phyloP scores from a whole-genome alignment of 805 yeast genomes.

The Metschnikowia colocasiae region DNA sequence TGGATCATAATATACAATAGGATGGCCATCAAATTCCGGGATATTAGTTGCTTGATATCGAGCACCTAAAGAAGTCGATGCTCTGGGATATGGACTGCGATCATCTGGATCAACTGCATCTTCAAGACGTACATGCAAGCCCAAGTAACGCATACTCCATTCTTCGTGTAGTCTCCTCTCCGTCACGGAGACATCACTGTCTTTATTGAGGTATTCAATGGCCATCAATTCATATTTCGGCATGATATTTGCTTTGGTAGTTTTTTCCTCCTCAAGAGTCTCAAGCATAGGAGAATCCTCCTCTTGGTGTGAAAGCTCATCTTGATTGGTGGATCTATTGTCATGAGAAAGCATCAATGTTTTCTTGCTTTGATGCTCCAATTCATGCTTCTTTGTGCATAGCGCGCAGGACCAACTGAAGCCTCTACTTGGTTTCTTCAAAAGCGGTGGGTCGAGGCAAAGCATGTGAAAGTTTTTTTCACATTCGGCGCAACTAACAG shows the following conservation, averaged over 20 bases:
- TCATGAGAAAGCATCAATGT: slow-evolving; percentile 41
- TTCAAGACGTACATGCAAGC: slow-evolving; percentile 68
- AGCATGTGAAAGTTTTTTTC: slow-evolving; percentile 67
- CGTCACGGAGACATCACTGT: slow-evolving; percentile 36
- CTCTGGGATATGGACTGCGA: slow-evolving; percentile 71
- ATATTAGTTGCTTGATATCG: slow-evolving; percentile 69
- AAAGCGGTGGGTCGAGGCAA: slow-evolving; percentile 82
- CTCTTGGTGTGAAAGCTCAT: slow-evolving; percentile 22
- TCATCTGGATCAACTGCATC: slow-evolving; percentile 77
- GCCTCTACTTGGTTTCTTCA: slow-evolving; percentile 77
- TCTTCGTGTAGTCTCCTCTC: slow-evolving; percentile 58
- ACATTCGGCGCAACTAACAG: slow-evolving; percentile 80
- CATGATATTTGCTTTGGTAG: slow-evolving; percentile 19
- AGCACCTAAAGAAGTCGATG: slow-evolving; percentile 70
- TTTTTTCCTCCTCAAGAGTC: not conserved
- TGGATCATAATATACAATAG: slow-evolving; percentile 61
- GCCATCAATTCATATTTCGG: slow-evolving; percentile 61
- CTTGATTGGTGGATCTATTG: slow-evolving; percentile 38
- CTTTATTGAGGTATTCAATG: slow-evolving; percentile 47
- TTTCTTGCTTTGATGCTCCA: slow-evolving; percentile 37
- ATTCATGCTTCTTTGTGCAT: slow-evolving; percentile 61
- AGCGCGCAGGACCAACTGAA: slow-evolving; percentile 87
- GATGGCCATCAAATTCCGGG: slow-evolving; percentile 57
- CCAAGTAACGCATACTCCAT: slow-evolving; percentile 80
- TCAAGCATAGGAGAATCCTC: slow-evolving; percentile 1